A percentile compares a stretch with the other conserved stretches of the same genome.
phyloP scores from a whole-genome alignment of 2,329 filamentous ascomycete species.

The Ceratocystis huliohia region DNA sequence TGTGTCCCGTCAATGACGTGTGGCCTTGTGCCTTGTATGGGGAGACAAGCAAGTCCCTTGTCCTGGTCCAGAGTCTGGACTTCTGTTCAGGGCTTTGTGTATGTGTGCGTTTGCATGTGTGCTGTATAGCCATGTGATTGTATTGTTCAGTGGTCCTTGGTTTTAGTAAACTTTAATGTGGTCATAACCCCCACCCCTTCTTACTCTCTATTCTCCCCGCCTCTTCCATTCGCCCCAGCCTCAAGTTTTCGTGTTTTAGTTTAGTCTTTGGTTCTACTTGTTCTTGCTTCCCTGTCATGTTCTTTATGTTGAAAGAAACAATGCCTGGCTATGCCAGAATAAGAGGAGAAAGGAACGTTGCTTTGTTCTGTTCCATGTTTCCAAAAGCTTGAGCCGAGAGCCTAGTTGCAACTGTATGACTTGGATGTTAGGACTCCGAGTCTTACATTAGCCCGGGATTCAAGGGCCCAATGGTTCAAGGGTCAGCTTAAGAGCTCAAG shows the following conservation, averaged over 20 bases:
- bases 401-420: background rate
- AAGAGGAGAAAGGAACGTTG: background rate
- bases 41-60: background rate
- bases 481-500: background rate
- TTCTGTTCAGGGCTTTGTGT: background rate
- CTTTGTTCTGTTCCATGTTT: slow-evolving; percentile 1
- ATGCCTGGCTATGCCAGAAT: background rate
- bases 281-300: background rate
- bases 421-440: too few species aligned
- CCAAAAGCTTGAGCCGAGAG: background rate
- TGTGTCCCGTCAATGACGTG: slow-evolving; percentile 9
- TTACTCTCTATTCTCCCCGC: too few species aligned
- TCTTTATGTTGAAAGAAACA: background rate
- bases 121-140: background rate
- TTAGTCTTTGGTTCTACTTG: too few species aligned
- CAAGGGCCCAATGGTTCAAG: background rate
- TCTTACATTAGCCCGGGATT: too few species aligned
- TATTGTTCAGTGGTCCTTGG: too few species aligned
- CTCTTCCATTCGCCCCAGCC: too few species aligned
- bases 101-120: background rate
- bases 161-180: too few species aligned
- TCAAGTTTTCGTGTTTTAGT: background rate
- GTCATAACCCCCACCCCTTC: too few species aligned
- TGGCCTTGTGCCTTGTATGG: slow-evolving; percentile 3
- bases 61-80: background rate